Conservation (phyloP, 306 rosid species). For the Phaseolus lunatus region DNA sequence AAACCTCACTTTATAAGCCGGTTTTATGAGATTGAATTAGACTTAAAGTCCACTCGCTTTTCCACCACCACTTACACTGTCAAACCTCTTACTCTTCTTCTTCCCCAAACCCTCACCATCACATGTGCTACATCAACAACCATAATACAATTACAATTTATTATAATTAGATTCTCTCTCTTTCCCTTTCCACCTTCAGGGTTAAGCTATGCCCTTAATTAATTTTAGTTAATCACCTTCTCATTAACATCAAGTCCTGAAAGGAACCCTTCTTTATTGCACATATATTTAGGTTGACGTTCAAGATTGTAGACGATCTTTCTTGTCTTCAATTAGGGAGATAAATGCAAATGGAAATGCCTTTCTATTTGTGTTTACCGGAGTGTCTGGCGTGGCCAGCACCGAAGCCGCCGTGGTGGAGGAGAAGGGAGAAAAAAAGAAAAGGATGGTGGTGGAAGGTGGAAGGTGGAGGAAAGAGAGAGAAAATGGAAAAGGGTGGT, state of each 20-base stretch:
- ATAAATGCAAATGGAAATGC: conserved; percentile 45
- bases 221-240: conserved; percentile 32
- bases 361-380: conserved; percentile 45
- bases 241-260: conserved; percentile 38
- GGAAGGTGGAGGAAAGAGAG: no score
- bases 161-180: no score
- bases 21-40: no score
- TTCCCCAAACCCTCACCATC: conserved; percentile 55
- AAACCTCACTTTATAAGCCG: no score
- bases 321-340: conserved; percentile 52
- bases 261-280: conserved; percentile 31
- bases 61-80: conserved; percentile 45
- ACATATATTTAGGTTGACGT: conserved; percentile 41
- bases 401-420: no score
- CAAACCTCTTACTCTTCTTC: conserved; percentile 38
- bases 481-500: no score
- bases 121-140: conserved; percentile 73
- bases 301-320: conserved; percentile 57
- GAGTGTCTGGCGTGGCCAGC: no score
- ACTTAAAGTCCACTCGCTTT: no score
- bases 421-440: no score
- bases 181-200: no score
- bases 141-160: conserved; percentile 5
- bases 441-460: no score
- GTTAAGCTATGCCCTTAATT: conserved; percentile 41